Evolutionary conservation across 441 rosid genomes (phyloP), one percentile per base, ranked within the genome.

Genomic region (Erysimum pusillum): DNA sequence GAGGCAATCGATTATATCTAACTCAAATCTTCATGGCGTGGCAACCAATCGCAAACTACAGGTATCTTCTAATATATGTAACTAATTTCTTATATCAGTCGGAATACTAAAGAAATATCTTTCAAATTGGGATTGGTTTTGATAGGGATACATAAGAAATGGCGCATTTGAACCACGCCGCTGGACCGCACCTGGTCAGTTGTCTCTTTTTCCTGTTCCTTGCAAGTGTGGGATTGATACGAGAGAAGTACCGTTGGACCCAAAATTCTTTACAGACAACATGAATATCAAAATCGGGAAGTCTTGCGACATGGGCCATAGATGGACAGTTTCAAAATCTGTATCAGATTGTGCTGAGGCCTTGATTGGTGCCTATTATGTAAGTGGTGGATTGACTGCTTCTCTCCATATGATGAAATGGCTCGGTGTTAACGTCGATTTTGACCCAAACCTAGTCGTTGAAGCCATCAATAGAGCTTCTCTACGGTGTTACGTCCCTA

Each of bases 141-240:
- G 39, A 52, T 73, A 95, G 98, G 96, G 87, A 73, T 93, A 92
- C 72, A 82, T 96, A 76, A 84, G 94, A 76, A 96, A 92, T 28
- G 34, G 88, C 65, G 84, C 96, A 63, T 96, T 96, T 80, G 91
- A 92, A 77, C 94, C 98, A 25, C 97, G 96, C 73, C 91, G 89
- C 63, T 96, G 99, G 98, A 87, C 85, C 13, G 96, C 98, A 82
- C 97, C 99, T 5, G 98, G 98, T 51, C 98, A 96, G 52, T 35
- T 13, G 25, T 76, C 92, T 65, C 44, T 86, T 44, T 84, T 76
- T 67, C 84, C 84, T 1, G 84, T 76, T 79, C 89, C 93, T 68
- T 96, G 99, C 82, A 71, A 79, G 13, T 92, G 97, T 59, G 90
- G 90, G 58, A 76, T 87, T 62, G 90, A 88, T 53, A 76, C 92